These are phyloP conservation scores for Passalora sequoiae DNA, from an alignment of 2,329 filamentous ascomycete species.

Conservation along the genomic window DNA sequence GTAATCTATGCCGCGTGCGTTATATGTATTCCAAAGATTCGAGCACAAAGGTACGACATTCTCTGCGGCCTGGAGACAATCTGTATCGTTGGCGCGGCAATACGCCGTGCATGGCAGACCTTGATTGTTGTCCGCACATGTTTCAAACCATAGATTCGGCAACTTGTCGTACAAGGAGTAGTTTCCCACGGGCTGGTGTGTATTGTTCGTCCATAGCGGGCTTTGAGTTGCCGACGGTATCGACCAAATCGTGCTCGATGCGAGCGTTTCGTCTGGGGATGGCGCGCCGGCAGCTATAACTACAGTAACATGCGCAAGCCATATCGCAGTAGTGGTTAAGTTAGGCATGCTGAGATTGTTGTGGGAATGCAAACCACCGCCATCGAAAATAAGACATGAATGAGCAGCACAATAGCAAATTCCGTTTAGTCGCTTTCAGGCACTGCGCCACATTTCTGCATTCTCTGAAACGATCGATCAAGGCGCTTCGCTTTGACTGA, in stretches of 20 bases:
- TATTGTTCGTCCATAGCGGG: background rate
- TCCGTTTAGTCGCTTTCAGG: no score
- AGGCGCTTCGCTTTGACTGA: background rate
- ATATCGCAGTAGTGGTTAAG: no score
- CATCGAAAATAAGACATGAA: background rate
- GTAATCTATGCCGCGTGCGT: background rate
- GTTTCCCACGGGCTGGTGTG: background rate
- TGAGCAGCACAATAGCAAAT: background rate
- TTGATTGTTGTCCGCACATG: background rate
- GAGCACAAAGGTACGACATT: slow-evolving; percentile 3
- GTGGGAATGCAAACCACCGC: background rate
- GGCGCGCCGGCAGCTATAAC: background rate
- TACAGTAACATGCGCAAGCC: no score
- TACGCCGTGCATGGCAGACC: slow-evolving; percentile 8
- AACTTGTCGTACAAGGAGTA: slow-evolving; percentile 7
- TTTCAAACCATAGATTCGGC: slow-evolving; percentile 4
- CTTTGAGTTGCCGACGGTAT: background rate
- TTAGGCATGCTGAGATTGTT: background rate
- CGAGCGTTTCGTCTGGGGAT: background rate
- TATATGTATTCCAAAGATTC: slow-evolving; percentile 5
- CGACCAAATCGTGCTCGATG: background rate
- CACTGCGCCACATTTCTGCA: background rate
- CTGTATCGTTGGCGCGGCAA: slow-evolving; percentile 7
- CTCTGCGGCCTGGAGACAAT: background rate
- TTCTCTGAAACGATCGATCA: background rate